Evolutionary conservation across 2,329 filamentous ascomycete genomes (phyloP), one percentile per base, ranked within the genome.

Genomic region (Claviceps sp.): DNA sequence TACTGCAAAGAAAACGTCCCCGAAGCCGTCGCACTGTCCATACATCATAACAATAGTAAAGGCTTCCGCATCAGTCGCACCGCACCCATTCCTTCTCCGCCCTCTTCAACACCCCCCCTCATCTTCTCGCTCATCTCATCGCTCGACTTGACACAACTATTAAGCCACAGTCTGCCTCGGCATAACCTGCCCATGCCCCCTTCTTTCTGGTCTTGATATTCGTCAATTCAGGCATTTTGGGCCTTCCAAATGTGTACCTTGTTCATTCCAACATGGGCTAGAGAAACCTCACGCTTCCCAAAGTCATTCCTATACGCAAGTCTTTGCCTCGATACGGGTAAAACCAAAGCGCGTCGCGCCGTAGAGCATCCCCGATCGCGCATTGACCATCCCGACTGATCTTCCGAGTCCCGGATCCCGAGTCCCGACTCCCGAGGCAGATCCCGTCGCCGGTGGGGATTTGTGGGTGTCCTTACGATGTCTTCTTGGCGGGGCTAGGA

Each of bases 401-500:
- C n/a, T 19, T 10, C 40, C 40, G 17, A 42, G 40, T 10, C 40
- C 3, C 40, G 17, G 22, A 17, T 10, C 40, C 3, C 19, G 17
- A 19, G 19, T 19, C 17, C 40, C 40, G 17, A 42, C 3, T 10
- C 40, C 3, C 19, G 17, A 19, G 30, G 30, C 30, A 40, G n/a
- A 19, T 30, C 40, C 50, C 10, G 19, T 48, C 37, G 16, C 45
- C 17, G 14, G 17, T 22, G 13, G 19, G 42, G 4, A 13, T 48
- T 50, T 24, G 30, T 34, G 30, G 10, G 30, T 4, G 30, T 34
- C 30, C 52, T 65, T 70, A 71, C 52, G 69, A 70, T 48, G 68
- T 66, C 68, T 71, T 71, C 67, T 71, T 71, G 52, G 64, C 81
- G 71, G 56, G 75, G 40, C 76, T 72, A 42, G 73, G 70, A 53